phyloP scores from a whole-genome alignment of 1,284 basidiomycete genomes.

The Ustilago hordei region DNA sequence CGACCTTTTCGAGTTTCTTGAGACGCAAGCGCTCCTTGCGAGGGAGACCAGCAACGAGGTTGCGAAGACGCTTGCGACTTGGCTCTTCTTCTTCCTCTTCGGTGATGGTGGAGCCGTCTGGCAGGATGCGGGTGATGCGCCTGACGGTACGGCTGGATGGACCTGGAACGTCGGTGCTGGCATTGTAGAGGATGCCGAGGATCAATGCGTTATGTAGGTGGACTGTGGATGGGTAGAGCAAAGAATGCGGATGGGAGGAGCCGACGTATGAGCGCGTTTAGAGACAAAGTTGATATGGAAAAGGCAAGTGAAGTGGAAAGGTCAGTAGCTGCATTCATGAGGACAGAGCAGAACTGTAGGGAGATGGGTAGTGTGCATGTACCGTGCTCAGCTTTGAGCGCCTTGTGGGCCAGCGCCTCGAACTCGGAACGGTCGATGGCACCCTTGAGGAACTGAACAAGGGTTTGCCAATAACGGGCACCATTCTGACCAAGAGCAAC shows the following conservation, averaged over 20 bases:
- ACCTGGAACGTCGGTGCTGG: constrained; percentile 60
- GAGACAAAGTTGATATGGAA: not conserved
- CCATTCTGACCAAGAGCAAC: constrained; percentile 64
- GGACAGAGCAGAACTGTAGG: not conserved
- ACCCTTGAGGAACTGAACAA: constrained; percentile 69
- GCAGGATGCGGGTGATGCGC: constrained; percentile 45
- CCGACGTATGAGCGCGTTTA: not conserved
- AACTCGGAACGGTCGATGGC: constrained; percentile 70
- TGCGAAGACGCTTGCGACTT: constrained; percentile 64
- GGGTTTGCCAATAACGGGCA: constrained; percentile 69
- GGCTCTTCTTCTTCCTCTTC: constrained; percentile 57
- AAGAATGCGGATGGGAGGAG: not conserved
- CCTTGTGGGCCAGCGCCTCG: constrained; percentile 61
- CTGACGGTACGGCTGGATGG: constrained; percentile 50
- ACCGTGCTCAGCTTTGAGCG: constrained; percentile 62
- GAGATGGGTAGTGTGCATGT: constrained; percentile 17
- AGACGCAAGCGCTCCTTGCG: constrained; percentile 62
- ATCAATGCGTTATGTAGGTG: constrained; percentile 71
- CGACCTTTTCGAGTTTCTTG: constrained; percentile 59
- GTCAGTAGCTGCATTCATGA: constrained; percentile 5
- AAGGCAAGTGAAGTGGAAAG: not conserved
- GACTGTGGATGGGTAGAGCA: constrained; percentile 49
- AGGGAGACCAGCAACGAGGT: constrained; percentile 60
- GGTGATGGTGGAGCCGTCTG: constrained; percentile 45
- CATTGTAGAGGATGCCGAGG: constrained; percentile 71